These are phyloP conservation scores for Sutorius australiensis DNA, from an alignment of 768 basidiomycete genomes.

Conservation along the genomic window DNA sequence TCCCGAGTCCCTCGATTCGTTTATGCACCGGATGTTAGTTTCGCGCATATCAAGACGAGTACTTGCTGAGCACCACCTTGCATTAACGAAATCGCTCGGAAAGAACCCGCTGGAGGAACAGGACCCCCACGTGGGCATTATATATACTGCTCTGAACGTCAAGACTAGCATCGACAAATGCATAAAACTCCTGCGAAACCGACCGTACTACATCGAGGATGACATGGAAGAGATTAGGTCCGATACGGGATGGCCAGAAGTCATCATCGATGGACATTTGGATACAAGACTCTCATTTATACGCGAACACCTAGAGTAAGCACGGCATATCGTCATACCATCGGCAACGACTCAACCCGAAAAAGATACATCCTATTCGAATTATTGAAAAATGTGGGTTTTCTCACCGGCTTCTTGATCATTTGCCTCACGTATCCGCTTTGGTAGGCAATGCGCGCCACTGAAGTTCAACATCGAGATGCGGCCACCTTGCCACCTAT, in stretches of 20 bases:
- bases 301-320: conserved; percentile 80
- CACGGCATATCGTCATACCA: conserved; percentile 1
- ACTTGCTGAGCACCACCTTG: conserved; percentile 84
- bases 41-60: conserved; percentile 89
- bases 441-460: conserved; percentile 68
- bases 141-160: conserved; percentile 71
- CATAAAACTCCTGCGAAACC: conserved; percentile 47
- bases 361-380: conserved; percentile 82
- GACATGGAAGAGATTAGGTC: conserved; percentile 25
- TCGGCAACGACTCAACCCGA: background rate
- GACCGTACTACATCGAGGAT: conserved; percentile 44
- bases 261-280: conserved; percentile 69
- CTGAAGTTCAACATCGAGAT: conserved; percentile 46
- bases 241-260: conserved; percentile 51
- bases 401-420: background rate
- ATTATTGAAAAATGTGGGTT: conserved; percentile 78
- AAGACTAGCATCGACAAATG: conserved; percentile 71
- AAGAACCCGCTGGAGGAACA: conserved; percentile 32
- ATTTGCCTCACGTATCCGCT: background rate
- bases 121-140: conserved; percentile 78
- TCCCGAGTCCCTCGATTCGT: conserved; percentile 77
- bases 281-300: conserved; percentile 78
- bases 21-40: conserved; percentile 88
- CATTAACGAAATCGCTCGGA: conserved; percentile 60
- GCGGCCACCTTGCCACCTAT: conserved; percentile 54